Base-by-base conservation (phyloP, 1,284 basidiomycete species). In the Rhodotorula sp. region DNA sequence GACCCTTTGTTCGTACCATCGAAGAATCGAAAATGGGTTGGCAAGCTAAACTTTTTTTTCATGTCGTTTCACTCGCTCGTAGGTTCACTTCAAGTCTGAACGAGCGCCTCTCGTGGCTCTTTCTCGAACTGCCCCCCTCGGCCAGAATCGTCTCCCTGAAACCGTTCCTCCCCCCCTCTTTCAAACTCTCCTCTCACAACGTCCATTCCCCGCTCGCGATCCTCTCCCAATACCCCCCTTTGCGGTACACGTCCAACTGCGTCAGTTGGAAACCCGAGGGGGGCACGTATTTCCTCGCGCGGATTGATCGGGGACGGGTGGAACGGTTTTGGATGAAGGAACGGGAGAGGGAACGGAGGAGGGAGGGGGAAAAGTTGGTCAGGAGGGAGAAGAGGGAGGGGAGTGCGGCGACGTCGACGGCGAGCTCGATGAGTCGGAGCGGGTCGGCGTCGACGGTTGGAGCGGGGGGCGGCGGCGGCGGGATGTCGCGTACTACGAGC, bases 91-190 rank as follows among this genome's bases (percentile, higher is more conserved):
- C 85, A 0, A 75, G 80, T 5, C 82, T 86, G 18, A 87, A 87
- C 78, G 83, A 84, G 48, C 81, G 83, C 34, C 81, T 87, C 21
- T 83, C 83, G 6, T 79, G 85, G 46, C 79, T 85, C 58, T 87
- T 87, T 78, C 80, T 87, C 43, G 86, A 87, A 63, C 79, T 87
- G 48, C 84, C 84, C 73, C 84, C 86, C 43, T 82, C 83, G 15
- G 83, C 85, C 1, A 81, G 80, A 62, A 83, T 87, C 56, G 82
- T 87, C 68, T 84, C 82, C 26, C 78, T 87, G 31, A 85, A 86
- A 60, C 73, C 77, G n/a, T 78, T 78, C 61, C 63, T 72, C 18
- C 72, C 77, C 0, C 49, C 68, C 6, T 70, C 68, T 21, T 73
- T 69, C 70, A 74, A 63, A 26, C 67, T 68, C 64, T 72, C 67